Evolutionary conservation across 768 basidiomycete species (phyloP).

Genomic region (Zangia roseola): DNA sequence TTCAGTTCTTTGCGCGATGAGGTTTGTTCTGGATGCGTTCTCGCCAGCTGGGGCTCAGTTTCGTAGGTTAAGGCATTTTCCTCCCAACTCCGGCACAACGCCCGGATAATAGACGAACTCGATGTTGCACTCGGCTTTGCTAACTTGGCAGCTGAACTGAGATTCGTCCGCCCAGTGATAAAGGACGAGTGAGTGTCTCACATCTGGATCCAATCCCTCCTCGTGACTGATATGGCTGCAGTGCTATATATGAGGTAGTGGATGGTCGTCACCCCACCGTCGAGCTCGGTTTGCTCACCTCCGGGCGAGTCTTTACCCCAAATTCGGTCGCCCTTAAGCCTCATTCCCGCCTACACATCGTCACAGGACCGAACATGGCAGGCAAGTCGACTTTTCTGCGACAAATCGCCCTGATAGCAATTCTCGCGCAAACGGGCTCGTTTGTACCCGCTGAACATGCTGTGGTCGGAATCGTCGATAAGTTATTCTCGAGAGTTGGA

Average conservation of each 20-base stretch:
- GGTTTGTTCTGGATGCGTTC: constrained; percentile 35
- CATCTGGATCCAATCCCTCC: neutral
- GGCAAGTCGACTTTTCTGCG: constrained; percentile 93
- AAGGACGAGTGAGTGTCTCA: constrained; percentile 57
- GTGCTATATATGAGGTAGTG: constrained; percentile 59
- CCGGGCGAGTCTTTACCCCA: constrained; percentile 78
- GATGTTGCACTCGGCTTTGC: constrained; percentile 85
- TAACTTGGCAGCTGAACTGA: constrained; percentile 72
- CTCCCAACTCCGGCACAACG: constrained; percentile 63
- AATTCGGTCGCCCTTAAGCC: constrained; percentile 71
- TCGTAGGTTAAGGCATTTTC: constrained; percentile 62
- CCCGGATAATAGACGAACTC: constrained; percentile 80
- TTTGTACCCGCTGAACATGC: constrained; percentile 91
- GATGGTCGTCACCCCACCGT: constrained; percentile 93
- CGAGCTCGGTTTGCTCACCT: constrained; percentile 76
- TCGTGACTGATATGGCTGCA: constrained; percentile 20
- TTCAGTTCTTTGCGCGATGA: constrained; percentile 69
- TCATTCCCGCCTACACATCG: constrained; percentile 66
- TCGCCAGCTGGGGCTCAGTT: constrained; percentile 3
- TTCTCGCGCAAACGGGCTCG: constrained; percentile 89
- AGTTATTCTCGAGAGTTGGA: constrained; percentile 90
- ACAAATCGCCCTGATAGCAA: constrained; percentile 84
- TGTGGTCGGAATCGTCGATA: constrained; percentile 82
- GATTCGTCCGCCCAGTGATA: constrained; percentile 70
- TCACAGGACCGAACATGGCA: constrained; percentile 96